Percentiles rank a stretch among this genome's conserved stretches.
Evolutionary conservation across 1,284 basidiomycete species (phyloP).

Genomic region (Heterobasidion occidentale): DNA sequence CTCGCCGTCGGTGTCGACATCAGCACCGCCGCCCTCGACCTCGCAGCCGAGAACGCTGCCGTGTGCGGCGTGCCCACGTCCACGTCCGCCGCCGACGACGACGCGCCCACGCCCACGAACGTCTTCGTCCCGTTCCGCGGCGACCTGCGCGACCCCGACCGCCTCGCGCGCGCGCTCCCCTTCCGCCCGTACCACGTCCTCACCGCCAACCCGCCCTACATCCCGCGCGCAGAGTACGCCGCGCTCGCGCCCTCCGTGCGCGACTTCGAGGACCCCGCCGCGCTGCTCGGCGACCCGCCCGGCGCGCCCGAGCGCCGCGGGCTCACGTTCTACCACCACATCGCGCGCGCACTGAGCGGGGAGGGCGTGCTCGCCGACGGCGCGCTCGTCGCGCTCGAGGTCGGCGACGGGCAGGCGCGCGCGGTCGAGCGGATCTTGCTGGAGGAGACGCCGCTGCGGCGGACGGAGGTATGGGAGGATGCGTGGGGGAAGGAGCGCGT

Average conservation of each 20-base stretch:
- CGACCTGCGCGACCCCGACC: conserved; percentile 35
- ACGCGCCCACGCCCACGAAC: conserved; percentile 19
- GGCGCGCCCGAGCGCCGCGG: conserved; percentile 33
- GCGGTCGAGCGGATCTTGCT: conserved; percentile 55
- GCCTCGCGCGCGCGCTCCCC: conserved; percentile 23
- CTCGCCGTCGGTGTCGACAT: conserved; percentile 68
- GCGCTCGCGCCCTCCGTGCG: conserved; percentile 60
- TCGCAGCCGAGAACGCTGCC: conserved; percentile 66
- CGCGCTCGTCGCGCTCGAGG: conserved; percentile 68
- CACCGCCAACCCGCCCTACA: conserved; percentile 93
- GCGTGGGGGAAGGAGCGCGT: conserved; percentile 67
- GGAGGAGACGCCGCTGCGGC: conserved; percentile 29
- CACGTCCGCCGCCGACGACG: conserved; percentile 19
- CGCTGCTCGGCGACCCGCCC: conserved; percentile 70
- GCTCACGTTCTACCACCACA: conserved; percentile 71
- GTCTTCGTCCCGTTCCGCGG: conserved; percentile 39
- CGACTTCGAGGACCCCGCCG: conserved; percentile 72
- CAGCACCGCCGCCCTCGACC: conserved; percentile 54
- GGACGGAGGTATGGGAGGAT: conserved; percentile 67
- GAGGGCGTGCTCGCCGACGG: conserved; percentile 36
- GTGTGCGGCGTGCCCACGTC: conserved; percentile 23
- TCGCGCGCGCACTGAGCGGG: conserved; percentile 49
- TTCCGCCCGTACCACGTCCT: conserved; percentile 63
- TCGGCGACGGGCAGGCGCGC: conserved; percentile 67
- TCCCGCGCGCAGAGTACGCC: conserved; percentile 61